Conservation (phyloP, 2,329 filamentous ascomycete genomes). For the Penicillium sp. region DNA sequence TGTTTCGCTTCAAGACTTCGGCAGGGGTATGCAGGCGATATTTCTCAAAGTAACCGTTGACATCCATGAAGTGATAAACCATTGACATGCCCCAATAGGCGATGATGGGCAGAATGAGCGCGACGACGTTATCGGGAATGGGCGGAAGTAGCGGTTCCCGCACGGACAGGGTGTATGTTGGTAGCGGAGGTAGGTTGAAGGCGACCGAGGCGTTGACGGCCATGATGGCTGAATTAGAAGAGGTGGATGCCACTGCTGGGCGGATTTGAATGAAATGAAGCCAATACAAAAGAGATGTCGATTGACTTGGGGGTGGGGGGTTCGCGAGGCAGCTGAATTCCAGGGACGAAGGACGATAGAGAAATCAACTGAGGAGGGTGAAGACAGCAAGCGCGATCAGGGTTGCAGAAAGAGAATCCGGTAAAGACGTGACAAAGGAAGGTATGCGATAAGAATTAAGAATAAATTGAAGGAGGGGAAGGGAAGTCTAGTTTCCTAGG, state of each 20-base stretch:
- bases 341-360: constrained; percentile 4
- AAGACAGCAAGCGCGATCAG: constrained; percentile 5
- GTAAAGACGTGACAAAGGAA: constrained; percentile 1
- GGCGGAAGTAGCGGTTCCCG: constrained; percentile 75
- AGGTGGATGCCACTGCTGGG: constrained; percentile 10
- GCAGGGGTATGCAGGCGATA: constrained; percentile 95
- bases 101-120: constrained; percentile 75
- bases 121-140: constrained; percentile 80
- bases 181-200: constrained; percentile 78
- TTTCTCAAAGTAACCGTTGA: constrained; percentile 82
- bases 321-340: constrained; percentile 4
- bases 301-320: background rate
- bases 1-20: constrained; percentile 86
- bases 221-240: constrained; percentile 33
- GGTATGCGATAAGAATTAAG: constrained; percentile 29
- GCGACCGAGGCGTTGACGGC: constrained; percentile 43
- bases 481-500: background rate
- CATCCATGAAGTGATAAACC: constrained; percentile 86
- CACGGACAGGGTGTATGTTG: constrained; percentile 75
- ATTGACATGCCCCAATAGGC: constrained; percentile 89
- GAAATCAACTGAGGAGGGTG: background rate
- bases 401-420: background rate
- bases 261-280: background rate
- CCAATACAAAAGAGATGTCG: constrained; percentile 7
- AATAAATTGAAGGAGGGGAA: constrained; percentile 17